Evolutionary conservation across 2,329 filamentous ascomycete species (phyloP).

Genomic region (Curvularia verruculosa): DNA sequence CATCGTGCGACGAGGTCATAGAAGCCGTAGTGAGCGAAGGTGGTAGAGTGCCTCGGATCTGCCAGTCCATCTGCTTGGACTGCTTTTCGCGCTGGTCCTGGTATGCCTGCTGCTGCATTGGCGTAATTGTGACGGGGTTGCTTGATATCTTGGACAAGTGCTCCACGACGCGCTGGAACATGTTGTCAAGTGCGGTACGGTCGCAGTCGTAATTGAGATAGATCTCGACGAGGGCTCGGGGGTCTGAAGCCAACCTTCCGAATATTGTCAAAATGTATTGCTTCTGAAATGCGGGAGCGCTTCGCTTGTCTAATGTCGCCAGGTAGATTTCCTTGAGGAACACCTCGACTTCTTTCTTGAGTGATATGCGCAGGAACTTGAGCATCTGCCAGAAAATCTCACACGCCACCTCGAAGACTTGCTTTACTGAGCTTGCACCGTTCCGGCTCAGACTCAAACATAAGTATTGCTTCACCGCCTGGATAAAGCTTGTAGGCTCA

Average conservation of each 20-base stretch:
- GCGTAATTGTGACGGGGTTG: conserved; percentile 74
- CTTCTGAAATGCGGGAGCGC: conserved; percentile 87
- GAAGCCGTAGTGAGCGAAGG: conserved; percentile 83
- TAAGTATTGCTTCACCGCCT: conserved; percentile 95
- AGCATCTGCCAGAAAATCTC: conserved; percentile 99
- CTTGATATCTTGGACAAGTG: conserved; percentile 89
- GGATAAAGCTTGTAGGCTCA: conserved; percentile 86
- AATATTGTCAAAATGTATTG: conserved; percentile 88
- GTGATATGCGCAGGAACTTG: conserved; percentile 87
- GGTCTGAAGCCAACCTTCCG: conserved; percentile 82
- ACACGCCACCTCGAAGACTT: conserved; percentile 92
- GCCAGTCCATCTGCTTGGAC: conserved; percentile 75
- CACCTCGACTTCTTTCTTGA: conserved; percentile 99
- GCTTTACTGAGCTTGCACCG: conserved; percentile 88
- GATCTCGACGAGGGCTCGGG: conserved; percentile 86
- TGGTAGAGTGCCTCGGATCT: conserved; percentile 81
- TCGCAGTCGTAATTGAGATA: conserved; percentile 99
- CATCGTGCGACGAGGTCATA: conserved; percentile 63
- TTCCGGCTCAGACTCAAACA: conserved; percentile 95
- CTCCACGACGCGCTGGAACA: conserved; percentile 93
- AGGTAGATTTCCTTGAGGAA: conserved; percentile 98
- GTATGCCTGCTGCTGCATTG: conserved; percentile 82
- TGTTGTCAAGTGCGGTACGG: conserved; percentile 88
- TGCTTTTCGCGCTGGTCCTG: conserved; percentile 75
- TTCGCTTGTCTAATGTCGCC: conserved; percentile 84